phyloP scores from a whole-genome alignment of 139 green algal species.

The Chlamydomonas sphaeroides region DNA sequence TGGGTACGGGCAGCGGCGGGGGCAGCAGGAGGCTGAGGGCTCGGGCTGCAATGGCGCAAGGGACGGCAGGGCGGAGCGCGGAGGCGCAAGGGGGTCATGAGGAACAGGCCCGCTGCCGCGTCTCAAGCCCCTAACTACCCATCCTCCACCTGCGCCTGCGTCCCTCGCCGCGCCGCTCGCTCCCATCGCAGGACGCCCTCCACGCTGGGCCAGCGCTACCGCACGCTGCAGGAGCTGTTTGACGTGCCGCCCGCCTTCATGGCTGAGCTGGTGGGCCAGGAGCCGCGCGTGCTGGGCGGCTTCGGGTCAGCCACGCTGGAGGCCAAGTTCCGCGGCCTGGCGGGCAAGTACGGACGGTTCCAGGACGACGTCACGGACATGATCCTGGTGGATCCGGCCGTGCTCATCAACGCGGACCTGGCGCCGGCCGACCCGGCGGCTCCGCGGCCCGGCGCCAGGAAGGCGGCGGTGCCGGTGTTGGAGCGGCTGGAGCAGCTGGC shows the following conservation, averaged over 20 bases:
- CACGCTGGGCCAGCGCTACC: slow-evolving; percentile 21
- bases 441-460: neutral
- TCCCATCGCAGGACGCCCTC: neutral
- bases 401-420: slow-evolving; percentile 39
- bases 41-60: too few species aligned
- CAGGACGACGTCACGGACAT: slow-evolving; percentile 57
- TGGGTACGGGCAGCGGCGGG: neutral
- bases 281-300: slow-evolving; percentile 45
- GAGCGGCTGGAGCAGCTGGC: neutral
- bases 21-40: too few species aligned
- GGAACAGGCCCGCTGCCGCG: neutral
- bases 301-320: slow-evolving; percentile 28
- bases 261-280: slow-evolving; percentile 44
- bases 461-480: neutral
- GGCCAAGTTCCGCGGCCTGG: slow-evolving; percentile 45
- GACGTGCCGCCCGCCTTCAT: slow-evolving; percentile 50
- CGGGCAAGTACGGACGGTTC: slow-evolving; percentile 22
- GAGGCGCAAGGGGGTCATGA: too few species aligned
- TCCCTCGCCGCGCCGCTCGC: neutral
- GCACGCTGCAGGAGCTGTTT: slow-evolving; percentile 37
- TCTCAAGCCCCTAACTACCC: too few species aligned
- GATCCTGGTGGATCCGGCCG: slow-evolving; percentile 51
- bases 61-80: too few species aligned
- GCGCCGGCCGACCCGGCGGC: neutral
- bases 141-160: too few species aligned